A percentile compares a stretch with the other conserved stretches of the same genome.
phyloP scores from a whole-genome alignment of 73 alveolate species.

The Paramecium biaurelia region DNA sequence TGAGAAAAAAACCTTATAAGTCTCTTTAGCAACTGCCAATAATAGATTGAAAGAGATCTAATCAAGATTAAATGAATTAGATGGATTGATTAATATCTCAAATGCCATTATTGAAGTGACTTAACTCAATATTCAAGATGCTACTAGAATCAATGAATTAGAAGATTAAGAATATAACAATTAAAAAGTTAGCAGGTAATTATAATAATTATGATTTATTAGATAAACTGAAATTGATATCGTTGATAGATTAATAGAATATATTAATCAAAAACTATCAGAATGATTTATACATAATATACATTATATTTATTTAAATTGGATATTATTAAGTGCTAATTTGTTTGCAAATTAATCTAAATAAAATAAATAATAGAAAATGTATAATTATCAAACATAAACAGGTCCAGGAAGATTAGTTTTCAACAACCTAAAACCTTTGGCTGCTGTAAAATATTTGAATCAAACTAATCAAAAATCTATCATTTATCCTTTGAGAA shows the following conservation, averaged over 20 bases:
- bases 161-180: background rate
- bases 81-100: slow-evolving; percentile 27
- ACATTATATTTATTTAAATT: background rate
- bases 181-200: background rate
- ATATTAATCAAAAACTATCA: background rate
- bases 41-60: slow-evolving; percentile 15
- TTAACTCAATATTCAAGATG: background rate
- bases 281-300: slow-evolving; percentile 29
- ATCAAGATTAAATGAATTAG: slow-evolving; percentile 45
- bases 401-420: background rate
- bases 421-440: background rate
- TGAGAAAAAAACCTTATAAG: background rate
- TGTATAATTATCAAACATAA: background rate
- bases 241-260: slow-evolving; percentile 10
- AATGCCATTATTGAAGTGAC: slow-evolving; percentile 43
- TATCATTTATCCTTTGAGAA: slow-evolving; percentile 1
- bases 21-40: slow-evolving; percentile 22
- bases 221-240: slow-evolving; percentile 2
- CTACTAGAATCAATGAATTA: background rate
- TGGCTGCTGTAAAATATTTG: background rate
- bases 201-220: background rate
- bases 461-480: background rate
- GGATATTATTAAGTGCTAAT: background rate
- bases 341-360: background rate
- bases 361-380: background rate